Percentiles rank a stretch among this genome's conserved stretches.
Evolutionary conservation across 129 eudicot genomes (phyloP).

Genomic region (Escallonia herrerae): DNA sequence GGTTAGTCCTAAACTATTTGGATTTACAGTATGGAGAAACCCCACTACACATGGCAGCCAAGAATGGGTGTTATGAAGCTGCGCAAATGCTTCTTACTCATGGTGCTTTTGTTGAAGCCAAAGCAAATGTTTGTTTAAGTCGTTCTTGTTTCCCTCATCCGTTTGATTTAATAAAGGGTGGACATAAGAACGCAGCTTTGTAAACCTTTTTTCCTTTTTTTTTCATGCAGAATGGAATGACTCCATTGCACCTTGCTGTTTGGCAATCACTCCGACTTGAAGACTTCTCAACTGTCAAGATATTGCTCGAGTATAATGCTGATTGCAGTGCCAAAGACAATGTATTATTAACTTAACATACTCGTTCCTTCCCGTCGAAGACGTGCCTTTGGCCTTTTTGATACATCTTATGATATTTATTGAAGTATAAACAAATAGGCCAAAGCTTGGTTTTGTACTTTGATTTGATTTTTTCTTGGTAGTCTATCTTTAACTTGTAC

Average conservation of each 20-base stretch:
- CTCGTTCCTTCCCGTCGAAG: too few species aligned
- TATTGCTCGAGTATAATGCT: slow-evolving; percentile 76
- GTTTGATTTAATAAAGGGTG: not conserved
- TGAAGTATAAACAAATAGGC: too few species aligned
- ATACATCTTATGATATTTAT: too few species aligned
- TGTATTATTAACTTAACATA: slow-evolving; percentile 22
- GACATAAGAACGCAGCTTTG: not conserved
- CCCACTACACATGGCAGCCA: slow-evolving; percentile 93
- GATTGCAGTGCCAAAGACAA: slow-evolving; percentile 96
- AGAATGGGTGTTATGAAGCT: slow-evolving; percentile 80
- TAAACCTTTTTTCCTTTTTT: not conserved
- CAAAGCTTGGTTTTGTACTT: too few species aligned
- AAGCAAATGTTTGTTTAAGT: slow-evolving; percentile 63
- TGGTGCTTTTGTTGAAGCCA: slow-evolving; percentile 87
- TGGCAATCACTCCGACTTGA: slow-evolving; percentile 84
- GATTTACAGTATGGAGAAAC: slow-evolving; percentile 83
- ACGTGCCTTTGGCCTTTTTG: too few species aligned
- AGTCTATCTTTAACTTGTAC: too few species aligned
- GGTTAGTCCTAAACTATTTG: not conserved
- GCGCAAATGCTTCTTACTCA: slow-evolving; percentile 72
- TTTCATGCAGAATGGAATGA: slow-evolving; percentile 74
- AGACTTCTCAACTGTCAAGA: slow-evolving; percentile 69
- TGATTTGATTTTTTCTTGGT: too few species aligned
- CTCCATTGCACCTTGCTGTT: slow-evolving; percentile 88
- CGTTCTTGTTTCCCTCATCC: not conserved